phyloP scores from a whole-genome alignment of 306 rosid genomes.

The Rosa rugosa region DNA sequence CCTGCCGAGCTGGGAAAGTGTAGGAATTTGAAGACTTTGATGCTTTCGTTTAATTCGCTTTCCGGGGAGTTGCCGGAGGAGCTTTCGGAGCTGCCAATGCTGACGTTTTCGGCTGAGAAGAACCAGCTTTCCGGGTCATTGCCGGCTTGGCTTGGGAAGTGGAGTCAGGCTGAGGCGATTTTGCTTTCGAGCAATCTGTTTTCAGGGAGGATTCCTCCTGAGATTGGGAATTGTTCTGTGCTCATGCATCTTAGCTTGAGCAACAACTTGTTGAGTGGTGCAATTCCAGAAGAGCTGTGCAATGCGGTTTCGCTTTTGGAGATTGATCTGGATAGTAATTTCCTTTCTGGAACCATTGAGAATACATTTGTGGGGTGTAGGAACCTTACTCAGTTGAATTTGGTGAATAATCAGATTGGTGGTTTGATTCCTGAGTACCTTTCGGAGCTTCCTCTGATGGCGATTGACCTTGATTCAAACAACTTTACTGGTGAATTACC shows the following conservation, averaged over 20 bases:
- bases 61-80: constrained; percentile 80
- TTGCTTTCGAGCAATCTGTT: constrained; percentile 67
- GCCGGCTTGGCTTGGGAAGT: constrained; percentile 88
- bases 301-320: constrained; percentile 64
- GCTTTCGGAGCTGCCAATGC: constrained; percentile 70
- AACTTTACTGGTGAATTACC: constrained; percentile 81
- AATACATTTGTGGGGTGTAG: constrained; percentile 57
- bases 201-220: constrained; percentile 71
- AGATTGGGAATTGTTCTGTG: constrained; percentile 83
- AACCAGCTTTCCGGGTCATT: constrained; percentile 77
- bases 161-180: constrained; percentile 52
- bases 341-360: constrained; percentile 63
- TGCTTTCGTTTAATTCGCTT: constrained; percentile 78
- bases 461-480: constrained; percentile 75
- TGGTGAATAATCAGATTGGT: constrained; percentile 63
- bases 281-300: constrained; percentile 75
- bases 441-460: constrained; percentile 76
- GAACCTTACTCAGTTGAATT: constrained; percentile 65
- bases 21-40: constrained; percentile 55
- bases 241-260: constrained; percentile 69
- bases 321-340: constrained; percentile 71
- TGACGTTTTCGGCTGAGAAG: constrained; percentile 76
- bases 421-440: constrained; percentile 82
- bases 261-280: constrained; percentile 63
- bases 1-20: constrained; percentile 86